Evolutionary conservation across 2,329 filamentous ascomycete genomes (phyloP), one percentile per base, ranked within the genome.

Genomic region (Monosporascus sp.): DNA sequence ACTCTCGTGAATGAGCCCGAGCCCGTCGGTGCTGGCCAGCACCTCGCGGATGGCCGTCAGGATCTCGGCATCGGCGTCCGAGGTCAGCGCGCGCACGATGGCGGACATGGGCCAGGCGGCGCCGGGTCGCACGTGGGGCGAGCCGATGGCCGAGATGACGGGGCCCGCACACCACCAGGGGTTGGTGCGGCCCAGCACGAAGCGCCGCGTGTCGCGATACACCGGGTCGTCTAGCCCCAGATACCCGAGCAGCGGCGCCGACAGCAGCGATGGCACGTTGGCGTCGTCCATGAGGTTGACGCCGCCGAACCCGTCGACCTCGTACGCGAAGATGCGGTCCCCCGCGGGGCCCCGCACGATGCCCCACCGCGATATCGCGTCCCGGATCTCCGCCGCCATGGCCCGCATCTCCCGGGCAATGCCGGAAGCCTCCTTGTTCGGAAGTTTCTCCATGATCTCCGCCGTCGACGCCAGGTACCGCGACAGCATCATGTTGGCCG

Each of bases 401-500:
- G 71, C 70, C 16, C 71, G 71, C 80, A 89, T 88, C 52, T 77
- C 68, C 3, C 69, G 65, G 0, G 82, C 78, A 1, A 88, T 72
- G 0, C 54, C 59, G n/a, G 58, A 48, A 8, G 65, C 64, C 19
- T 60, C 62, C 11, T 26, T 3, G 41, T 74, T 70, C 7, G 75
- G 72, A 5, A 80, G 65, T 7, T 60, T 59, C 24, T 70, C 66
- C 69, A 78, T 77, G 55, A 81, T 73, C 58, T 69, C 54, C 65
- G 76, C 63, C 62, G 78, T 68, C 0, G 76, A 72, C 11, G 72
- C 71, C 3, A 91, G 77, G 61, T 84, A 88, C 22, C 79, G 73
- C 35, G 85, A 77, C 59, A 91, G 85, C 86, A 90, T 89, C 86
- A 91, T 91, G 68, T 97, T 97, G 35, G 88, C 86, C 0, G 93